Evolutionary conservation across 1,284 basidiomycete species (phyloP), one percentile per base, ranked within the genome.

Genomic region (Puccinia coronata): DNA sequence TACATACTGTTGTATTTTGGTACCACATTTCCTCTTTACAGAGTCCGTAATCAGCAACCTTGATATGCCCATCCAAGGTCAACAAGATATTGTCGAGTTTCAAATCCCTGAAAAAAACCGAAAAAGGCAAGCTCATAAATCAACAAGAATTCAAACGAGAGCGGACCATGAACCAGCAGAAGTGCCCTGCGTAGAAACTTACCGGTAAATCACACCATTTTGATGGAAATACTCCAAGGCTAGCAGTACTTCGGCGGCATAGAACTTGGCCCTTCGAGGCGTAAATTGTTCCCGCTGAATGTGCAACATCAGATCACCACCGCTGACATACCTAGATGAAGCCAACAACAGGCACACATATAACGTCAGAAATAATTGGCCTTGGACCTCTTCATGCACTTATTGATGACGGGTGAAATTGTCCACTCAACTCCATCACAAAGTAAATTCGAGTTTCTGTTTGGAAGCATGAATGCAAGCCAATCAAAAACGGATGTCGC

Each of bases 1-100:
- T 67, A 67, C 63, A 67, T 28, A 80, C 78, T 5, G 97, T 99
- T n/a, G 96, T 98, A 85, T 92, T 92, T 25, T 95, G 95, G 84
- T 90, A 92, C 93, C 94, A 97, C 96, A 99, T 99, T 28, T 98
- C 94, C 86, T 99, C 97, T 87, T 99, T 99, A 88, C 97, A 99
- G 75, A 99, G 89, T 87, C 97, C 97, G 86, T 99, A 99, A 89
- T 99, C 97, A 78, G 95, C 97, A 25, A 99, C 95, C 87, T 99
- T 99, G 86, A 99, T 93, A 85, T 99, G 97, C 0, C 97, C 97
- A 83, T 99, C 97, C 57, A 98, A 88, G 12, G 96, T 98, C 84
- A 99, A 88, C 80, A 99, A 89, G 84, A 99, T 99, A 86, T 99
- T 99, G 87, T 99, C 97, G 75, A 99, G 90, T 88, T 99, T 99